Evolutionary conservation across 768 basidiomycete genomes (phyloP).

Genomic region (Hypholoma sublateritium): DNA sequence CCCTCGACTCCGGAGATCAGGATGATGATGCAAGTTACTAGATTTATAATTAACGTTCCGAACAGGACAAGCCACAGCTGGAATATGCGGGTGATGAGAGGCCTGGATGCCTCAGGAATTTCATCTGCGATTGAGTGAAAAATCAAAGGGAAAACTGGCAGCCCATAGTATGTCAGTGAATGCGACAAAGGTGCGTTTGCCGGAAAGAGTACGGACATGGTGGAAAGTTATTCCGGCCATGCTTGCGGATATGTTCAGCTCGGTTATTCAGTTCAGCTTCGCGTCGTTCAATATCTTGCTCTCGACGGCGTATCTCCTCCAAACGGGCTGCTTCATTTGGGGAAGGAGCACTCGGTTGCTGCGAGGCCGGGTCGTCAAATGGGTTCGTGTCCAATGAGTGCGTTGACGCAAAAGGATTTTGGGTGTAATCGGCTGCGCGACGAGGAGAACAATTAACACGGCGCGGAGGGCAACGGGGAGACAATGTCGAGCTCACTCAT

Average conservation of each 20-base stretch:
- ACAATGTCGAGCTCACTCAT: conserved; percentile 33
- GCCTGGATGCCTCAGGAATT: conserved; percentile 79
- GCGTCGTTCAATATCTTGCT: conserved; percentile 77
- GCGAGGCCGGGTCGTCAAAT: conserved; percentile 72
- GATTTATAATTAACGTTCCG: conserved; percentile 81
- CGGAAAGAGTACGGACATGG: conserved; percentile 26
- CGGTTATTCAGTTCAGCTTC: conserved; percentile 73
- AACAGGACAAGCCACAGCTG: conserved; percentile 92
- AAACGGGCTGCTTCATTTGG: conserved; percentile 40
- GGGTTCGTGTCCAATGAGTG: conserved; percentile 87
- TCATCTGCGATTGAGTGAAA: conserved; percentile 92
- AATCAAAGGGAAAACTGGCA: conserved; percentile 86
- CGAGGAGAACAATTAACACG: conserved; percentile 9
- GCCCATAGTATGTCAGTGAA: conserved; percentile 13
- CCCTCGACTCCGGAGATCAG: conserved; percentile 75
- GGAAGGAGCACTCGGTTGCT: conserved; percentile 33
- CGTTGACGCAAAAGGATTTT: conserved; percentile 85
- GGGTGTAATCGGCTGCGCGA: conserved; percentile 37
- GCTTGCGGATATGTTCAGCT: conserved; percentile 65
- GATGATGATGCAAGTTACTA: conserved; percentile 87
- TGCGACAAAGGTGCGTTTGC: conserved; percentile 11
- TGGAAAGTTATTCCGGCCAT: conserved; percentile 94
- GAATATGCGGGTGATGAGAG: conserved; percentile 83
- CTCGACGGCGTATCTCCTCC: conserved; percentile 74
- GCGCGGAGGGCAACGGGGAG: not conserved